Evolutionary conservation across 1,284 basidiomycete genomes (phyloP), one percentile per base, ranked within the genome.

Genomic region (Melampsora abietis-canadensis): DNA sequence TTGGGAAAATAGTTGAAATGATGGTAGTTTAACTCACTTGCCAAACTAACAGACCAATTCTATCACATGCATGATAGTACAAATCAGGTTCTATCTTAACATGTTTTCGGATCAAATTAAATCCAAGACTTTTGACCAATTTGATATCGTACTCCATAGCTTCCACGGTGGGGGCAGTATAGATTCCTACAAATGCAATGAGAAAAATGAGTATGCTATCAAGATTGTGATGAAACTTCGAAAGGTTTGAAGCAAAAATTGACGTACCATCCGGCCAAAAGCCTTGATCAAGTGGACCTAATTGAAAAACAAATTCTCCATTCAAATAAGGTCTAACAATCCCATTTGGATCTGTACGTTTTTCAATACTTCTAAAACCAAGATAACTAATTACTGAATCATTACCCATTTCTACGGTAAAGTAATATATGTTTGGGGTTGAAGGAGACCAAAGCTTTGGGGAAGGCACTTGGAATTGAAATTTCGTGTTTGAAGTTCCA

Each of bases 221-320:
- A 14, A 10, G 10, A 40, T 40, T 8, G 14, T 34, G 57, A 51
- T 31, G 34, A 31, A 24, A 21, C 54, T 15, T 37, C 46, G 34
- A 37, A 54, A 54, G 24, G 3, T 10, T 12, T 47, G 31, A 21
- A 27, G 30, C 19, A 6, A 15, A 27, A 34, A 5, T 4, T 44
- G 17, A n/a, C 68, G 17, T 21, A 70, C 76, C 76, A 60, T 76
- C 76, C 6, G 76, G 76, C 76, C 76, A 76, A 57, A 73, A 76
- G 8, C 76, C 76, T 62, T 76, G 76, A 34, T 76, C 76, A 27
- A 76, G 62, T 24, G 76, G 66, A 37, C 68, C 68, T 17, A 76
- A 30, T 37, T 70, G 76, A 51, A 76, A 73, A 37, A 73, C 37
- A 24, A 70, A 76, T 48, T 76, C 34, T 51, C 76, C 76, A 30